Evolutionary conservation across 1,139 yeast species (phyloP), one percentile per base, ranked within the genome.

Genomic region (Pichia inconspicua): DNA sequence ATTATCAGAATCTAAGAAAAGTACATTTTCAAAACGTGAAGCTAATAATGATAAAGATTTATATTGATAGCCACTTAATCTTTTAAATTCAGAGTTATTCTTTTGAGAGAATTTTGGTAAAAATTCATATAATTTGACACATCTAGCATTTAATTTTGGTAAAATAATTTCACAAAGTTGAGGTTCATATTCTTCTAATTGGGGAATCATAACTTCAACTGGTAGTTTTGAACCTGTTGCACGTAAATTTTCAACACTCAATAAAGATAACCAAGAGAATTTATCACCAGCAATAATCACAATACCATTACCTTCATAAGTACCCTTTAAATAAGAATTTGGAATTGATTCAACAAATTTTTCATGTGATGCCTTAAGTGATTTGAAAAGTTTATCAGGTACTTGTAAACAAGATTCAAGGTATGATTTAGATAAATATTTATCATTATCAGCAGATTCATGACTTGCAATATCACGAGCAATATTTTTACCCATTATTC

Each of bases 201-300:
- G 52, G 7, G 69, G 68, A 8, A 84, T 73, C 57, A 83, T 64
- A n/a, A 81, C 70, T 59, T 82, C 87, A 30, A 81, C 72, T 0
- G 87, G 87, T 46, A 81, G 61, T 44, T 68, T 66, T 1, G 83
- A 75, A 2, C 84, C 84, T 5, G 70, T 60, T 25, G 69, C 65
- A 55, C 87, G 68, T 47, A 80, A 62, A 43, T 76, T 71, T 58
- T 75, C 74, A 40, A 81, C 69, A 12, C 82, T 72, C 6, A 78
- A 62, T 31, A 79, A 63, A 3, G 78, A 74, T 34, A 82, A 66
- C 65, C 82, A 78, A 51, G 81, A 71, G 58, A 74, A 80, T 50
- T 70, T 69, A 19, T 77, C 84, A 46, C 86, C 87, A n/a, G 83
- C 87, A 50, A 82, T 72, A 54, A 78, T 74, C 2, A 81, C 82